Evolutionary conservation across 1,284 basidiomycete genomes (phyloP).

Genomic region (Cutaneotrichosporon mucoides): DNA sequence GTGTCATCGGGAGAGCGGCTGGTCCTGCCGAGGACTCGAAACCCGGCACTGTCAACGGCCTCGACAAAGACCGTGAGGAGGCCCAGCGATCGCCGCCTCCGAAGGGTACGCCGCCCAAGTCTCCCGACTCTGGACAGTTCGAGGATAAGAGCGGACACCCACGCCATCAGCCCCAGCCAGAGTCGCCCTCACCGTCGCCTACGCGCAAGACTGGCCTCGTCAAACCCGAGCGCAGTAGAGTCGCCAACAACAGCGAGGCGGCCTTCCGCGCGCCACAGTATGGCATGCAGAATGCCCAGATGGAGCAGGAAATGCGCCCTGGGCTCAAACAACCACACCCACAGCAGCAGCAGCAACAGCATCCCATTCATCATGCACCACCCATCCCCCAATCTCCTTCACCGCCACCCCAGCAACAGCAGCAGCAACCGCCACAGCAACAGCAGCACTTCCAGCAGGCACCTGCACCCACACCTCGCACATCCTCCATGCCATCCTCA

Average conservation of each 20-base stretch:
- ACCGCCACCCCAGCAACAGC: too few relatives aligned
- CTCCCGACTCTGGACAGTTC: constrained; percentile 32
- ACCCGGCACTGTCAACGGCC: constrained; percentile 47
- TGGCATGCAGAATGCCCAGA: constrained; percentile 84
- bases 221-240: constrained; percentile 45
- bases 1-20: constrained; percentile 76
- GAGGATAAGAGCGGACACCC: constrained; percentile 1
- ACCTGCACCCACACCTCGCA: constrained; percentile 3
- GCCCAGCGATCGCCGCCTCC: constrained; percentile 40
- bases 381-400: too few relatives aligned
- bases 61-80: constrained; percentile 40
- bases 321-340: constrained; percentile 1
- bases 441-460: too few relatives aligned
- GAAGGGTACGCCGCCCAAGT: constrained; percentile 43
- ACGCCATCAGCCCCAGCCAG: background rate
- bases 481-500: background rate
- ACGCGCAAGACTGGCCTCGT: constrained; percentile 34
- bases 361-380: background rate
- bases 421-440: too few relatives aligned
- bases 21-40: constrained; percentile 45
- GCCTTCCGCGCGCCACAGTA: constrained; percentile 84
- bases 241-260: constrained; percentile 63
- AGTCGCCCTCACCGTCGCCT: constrained; percentile 31
- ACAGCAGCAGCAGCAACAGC: background rate
- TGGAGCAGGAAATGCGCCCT: constrained; percentile 66